Conservation (phyloP, 257 asterid species). For the Gentiana dahurica region DNA sequence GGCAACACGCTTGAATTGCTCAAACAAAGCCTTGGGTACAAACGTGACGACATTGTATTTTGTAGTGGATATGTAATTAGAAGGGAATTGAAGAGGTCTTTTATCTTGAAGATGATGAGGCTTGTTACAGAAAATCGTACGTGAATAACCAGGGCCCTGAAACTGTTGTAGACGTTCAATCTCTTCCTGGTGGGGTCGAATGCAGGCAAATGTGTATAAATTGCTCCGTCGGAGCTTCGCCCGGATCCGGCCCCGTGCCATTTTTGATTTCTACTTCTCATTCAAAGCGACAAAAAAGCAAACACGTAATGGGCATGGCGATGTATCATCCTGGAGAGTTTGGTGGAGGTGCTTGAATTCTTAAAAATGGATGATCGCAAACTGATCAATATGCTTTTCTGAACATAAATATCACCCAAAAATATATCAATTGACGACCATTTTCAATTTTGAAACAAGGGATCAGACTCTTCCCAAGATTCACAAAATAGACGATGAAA, state of each 20-base stretch:
- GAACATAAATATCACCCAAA: too few species aligned
- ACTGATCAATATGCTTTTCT: too few species aligned
- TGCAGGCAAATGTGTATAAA: slow-evolving; percentile 45
- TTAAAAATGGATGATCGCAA: too few species aligned
- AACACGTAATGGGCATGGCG: too few species aligned
- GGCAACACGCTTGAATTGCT: slow-evolving; percentile 62
- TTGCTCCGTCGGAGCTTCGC: slow-evolving; percentile 29
- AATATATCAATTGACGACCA: too few species aligned
- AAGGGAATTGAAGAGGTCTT: slow-evolving; percentile 32
- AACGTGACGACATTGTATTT: slow-evolving; percentile 46
- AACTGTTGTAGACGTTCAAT: slow-evolving; percentile 10
- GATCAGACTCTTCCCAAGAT: too few species aligned
- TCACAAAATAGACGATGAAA: too few species aligned
- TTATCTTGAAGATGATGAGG: slow-evolving; percentile 28
- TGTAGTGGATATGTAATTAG: slow-evolving; percentile 49
- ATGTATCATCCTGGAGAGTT: too few species aligned
- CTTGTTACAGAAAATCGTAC: slow-evolving; percentile 47
- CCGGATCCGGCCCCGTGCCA: too few species aligned
- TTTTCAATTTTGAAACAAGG: too few species aligned
- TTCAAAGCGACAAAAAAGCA: slow-evolving; percentile 9
- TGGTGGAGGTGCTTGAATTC: too few species aligned
- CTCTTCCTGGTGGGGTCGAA: slow-evolving; percentile 21
- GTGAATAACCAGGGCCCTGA: slow-evolving; percentile 41
- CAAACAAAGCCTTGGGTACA: slow-evolving; percentile 47
- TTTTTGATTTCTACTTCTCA: neutral